These are phyloP conservation scores for Saccharomycopsis babjevae DNA, from an alignment of 805 yeast genomes.

Conservation along the genomic window DNA sequence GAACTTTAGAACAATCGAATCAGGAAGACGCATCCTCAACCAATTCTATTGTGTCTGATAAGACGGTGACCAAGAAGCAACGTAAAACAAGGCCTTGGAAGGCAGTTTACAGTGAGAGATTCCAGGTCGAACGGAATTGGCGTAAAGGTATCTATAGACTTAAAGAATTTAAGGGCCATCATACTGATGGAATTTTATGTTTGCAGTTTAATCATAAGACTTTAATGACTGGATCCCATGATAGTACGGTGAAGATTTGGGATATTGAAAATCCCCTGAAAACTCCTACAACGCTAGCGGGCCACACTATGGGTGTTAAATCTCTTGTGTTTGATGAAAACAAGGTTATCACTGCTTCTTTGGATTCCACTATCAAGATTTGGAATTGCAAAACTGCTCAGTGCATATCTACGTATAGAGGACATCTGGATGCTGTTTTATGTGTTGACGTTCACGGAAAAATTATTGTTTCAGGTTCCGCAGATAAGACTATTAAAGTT, in stretches of 20 bases:
- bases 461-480: conserved; percentile 85
- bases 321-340: conserved; percentile 78
- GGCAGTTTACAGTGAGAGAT: conserved; percentile 84
- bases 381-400: conserved; percentile 96
- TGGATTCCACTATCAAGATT: conserved; percentile 84
- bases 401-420: conserved; percentile 87
- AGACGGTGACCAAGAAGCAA: neutral
- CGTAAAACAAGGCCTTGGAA: conserved; percentile 82
- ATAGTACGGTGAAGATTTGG: conserved; percentile 90
- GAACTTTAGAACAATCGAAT: neutral
- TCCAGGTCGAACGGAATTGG: conserved; percentile 90
- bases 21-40: neutral
- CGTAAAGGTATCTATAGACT: conserved; percentile 64
- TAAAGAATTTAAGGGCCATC: conserved; percentile 64
- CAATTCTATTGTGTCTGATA: neutral
- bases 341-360: conserved; percentile 84
- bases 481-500: conserved; percentile 83
- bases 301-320: conserved; percentile 85
- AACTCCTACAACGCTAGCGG: conserved; percentile 58
- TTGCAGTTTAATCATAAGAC: conserved; percentile 73
- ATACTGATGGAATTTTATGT: conserved; percentile 75
- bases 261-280: conserved; percentile 64
- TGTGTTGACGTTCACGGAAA: conserved; percentile 69
- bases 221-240: conserved; percentile 87
- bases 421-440: conserved; percentile 80